Evolutionary conservation across 73 alveolate species (phyloP).

Genomic region (Paramecium biaurelia): DNA sequence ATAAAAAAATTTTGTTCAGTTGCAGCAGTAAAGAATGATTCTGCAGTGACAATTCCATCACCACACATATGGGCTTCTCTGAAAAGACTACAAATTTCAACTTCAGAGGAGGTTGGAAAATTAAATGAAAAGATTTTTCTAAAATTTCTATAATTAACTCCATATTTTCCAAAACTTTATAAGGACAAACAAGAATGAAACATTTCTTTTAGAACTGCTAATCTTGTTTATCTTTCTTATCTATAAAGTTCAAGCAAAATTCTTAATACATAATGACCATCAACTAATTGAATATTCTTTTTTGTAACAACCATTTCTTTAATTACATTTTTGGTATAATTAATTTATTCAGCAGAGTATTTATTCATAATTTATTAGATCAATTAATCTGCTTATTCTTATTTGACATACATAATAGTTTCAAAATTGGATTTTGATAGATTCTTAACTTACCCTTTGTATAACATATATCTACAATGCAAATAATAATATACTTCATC

Average conservation of each 20-base stretch:
- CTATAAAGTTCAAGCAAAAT: slow-evolving; percentile 44
- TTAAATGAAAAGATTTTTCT: slow-evolving; percentile 44
- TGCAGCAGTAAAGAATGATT: slow-evolving; percentile 51
- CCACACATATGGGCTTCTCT: slow-evolving; percentile 56
- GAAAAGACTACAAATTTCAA: not conserved
- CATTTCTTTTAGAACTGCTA: slow-evolving; percentile 27
- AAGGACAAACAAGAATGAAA: slow-evolving; percentile 38
- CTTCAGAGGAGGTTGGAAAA: slow-evolving; percentile 19
- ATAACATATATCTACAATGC: slow-evolving; percentile 75
- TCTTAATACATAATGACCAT: slow-evolving; percentile 40
- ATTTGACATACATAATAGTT: slow-evolving; percentile 60
- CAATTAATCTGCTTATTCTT: slow-evolving; percentile 63
- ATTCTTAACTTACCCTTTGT: slow-evolving; percentile 74
- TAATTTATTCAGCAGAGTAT: slow-evolving; percentile 31
- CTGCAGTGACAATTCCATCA: slow-evolving; percentile 58
- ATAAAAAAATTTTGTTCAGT: slow-evolving; percentile 44
- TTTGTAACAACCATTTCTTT: slow-evolving; percentile 19
- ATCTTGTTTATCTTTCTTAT: slow-evolving; percentile 21
- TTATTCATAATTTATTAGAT: slow-evolving; percentile 68
- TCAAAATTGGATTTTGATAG: slow-evolving; percentile 59
- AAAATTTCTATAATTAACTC: slow-evolving; percentile 24
- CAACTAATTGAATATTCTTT: not conserved
- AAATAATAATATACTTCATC: slow-evolving; percentile 79
- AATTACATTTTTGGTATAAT: slow-evolving; percentile 38
- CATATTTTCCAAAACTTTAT: slow-evolving; percentile 40